phyloP scores from a whole-genome alignment of 2,329 filamentous ascomycete genomes.

The Coniochaeta sp. region DNA sequence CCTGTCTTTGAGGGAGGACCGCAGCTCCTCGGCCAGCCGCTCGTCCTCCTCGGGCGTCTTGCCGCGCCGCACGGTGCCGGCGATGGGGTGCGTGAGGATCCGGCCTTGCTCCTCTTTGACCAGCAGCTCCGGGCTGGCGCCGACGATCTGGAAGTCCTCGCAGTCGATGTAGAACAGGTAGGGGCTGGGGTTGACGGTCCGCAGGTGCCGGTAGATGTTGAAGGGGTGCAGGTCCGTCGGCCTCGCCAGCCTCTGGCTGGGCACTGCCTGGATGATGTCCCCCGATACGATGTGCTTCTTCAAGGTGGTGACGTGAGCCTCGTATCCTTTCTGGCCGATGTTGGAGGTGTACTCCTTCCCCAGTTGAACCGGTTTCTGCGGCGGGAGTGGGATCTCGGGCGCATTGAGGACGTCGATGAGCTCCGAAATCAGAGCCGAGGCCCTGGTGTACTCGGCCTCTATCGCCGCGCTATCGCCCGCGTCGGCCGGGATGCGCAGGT shows the following conservation, averaged over 20 bases:
- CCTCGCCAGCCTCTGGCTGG: constrained; percentile 84
- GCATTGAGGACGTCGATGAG: constrained; percentile 67
- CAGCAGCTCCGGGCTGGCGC: constrained; percentile 88
- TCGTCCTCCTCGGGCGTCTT: constrained; percentile 76
- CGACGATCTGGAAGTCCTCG: constrained; percentile 87
- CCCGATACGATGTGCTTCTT: constrained; percentile 88
- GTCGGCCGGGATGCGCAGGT: constrained; percentile 54
- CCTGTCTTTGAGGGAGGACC: constrained; percentile 79
- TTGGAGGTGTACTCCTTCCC: constrained; percentile 84
- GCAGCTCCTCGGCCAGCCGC: constrained; percentile 67
- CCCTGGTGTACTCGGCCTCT: constrained; percentile 62
- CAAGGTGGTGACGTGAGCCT: constrained; percentile 75
- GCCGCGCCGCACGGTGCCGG: constrained; percentile 87
- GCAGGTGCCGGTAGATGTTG: constrained; percentile 93
- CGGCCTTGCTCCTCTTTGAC: constrained; percentile 83
- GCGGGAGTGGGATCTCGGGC: constrained; percentile 69
- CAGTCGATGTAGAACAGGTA: constrained; percentile 97
- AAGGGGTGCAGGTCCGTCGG: constrained; percentile 91
- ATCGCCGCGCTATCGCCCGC: constrained; percentile 37
- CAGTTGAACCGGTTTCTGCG: constrained; percentile 64
- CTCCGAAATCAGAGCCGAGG: constrained; percentile 54
- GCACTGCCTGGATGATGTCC: constrained; percentile 96
- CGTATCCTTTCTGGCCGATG: constrained; percentile 82
- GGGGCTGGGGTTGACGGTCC: constrained; percentile 94
- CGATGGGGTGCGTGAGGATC: constrained; percentile 94